phyloP scores from a whole-genome alignment of 139 green algal genomes.

The Chlamydomonas asymmetrica region DNA sequence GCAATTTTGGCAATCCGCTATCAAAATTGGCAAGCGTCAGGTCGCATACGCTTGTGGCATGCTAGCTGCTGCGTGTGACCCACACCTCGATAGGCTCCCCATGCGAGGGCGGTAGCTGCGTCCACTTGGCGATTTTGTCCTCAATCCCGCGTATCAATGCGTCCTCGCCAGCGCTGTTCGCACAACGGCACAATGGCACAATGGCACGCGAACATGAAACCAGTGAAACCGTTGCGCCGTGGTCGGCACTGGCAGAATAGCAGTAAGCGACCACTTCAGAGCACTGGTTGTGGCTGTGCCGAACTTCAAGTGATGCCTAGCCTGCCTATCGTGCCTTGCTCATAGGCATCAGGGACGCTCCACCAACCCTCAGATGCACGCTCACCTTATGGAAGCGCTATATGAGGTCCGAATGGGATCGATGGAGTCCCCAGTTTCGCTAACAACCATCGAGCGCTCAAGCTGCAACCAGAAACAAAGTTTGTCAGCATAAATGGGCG shows the following conservation, averaged over 20 bases:
- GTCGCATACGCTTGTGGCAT: background rate
- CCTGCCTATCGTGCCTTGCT: background rate
- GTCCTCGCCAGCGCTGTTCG: background rate
- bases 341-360: background rate
- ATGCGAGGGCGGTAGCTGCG: slow-evolving; percentile 11
- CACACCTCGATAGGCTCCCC: slow-evolving; percentile 33
- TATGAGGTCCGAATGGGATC: slow-evolving; percentile 28
- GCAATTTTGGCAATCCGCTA: slow-evolving; percentile 11
- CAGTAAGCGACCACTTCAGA: background rate
- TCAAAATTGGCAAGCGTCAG: background rate
- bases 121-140: slow-evolving; percentile 34
- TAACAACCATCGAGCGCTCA: too few relatives aligned
- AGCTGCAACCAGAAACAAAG: too few relatives aligned
- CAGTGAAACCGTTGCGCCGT: background rate
- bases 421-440: too few relatives aligned
- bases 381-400: slow-evolving; percentile 29
- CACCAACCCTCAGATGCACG: background rate
- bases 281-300: background rate
- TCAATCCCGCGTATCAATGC: slow-evolving; percentile 20
- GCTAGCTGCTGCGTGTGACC: background rate
- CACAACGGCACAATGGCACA: background rate
- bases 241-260: background rate
- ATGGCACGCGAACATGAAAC: background rate
- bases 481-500: too few relatives aligned
- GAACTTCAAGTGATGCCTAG: background rate